These are phyloP conservation scores for Allomyces javanicus DNA, from an alignment of 192 early-diverging fungal species.

Conservation along the genomic window DNA sequence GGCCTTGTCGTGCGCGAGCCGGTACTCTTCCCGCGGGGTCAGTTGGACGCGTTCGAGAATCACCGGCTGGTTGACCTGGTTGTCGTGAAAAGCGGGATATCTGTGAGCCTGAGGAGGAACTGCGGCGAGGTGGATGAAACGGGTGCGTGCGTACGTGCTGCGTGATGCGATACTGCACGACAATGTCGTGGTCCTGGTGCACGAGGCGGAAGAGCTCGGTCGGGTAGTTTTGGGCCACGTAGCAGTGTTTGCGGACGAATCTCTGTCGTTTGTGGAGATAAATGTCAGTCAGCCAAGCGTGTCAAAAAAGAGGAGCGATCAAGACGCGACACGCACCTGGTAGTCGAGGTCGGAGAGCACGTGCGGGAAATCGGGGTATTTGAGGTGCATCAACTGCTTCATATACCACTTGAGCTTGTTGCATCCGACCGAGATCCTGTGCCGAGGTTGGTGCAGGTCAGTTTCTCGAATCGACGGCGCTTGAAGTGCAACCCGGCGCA, in stretches of 20 bases:
- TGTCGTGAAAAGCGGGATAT: conserved; percentile 21
- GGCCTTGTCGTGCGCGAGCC: not conserved
- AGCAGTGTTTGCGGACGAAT: conserved; percentile 43
- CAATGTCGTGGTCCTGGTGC: conserved; percentile 31
- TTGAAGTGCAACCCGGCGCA: conserved; percentile 7
- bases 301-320: not conserved
- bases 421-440: conserved; percentile 54
- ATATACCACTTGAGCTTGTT: conserved; percentile 53
- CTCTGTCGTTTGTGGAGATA: conserved; percentile 16
- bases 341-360: conserved; percentile 57
- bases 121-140: conserved; percentile 45
- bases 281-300: not conserved
- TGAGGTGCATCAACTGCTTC: conserved; percentile 70
- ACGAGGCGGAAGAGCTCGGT: conserved; percentile 41
- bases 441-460: not conserved
- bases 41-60: not conserved
- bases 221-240: conserved; percentile 57
- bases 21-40: not conserved
- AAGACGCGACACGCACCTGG: conserved; percentile 19
- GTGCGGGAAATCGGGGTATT: conserved; percentile 73
- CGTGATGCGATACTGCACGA: conserved; percentile 40
- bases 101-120: conserved; percentile 1
- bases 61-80: conserved; percentile 27
- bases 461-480: not conserved
- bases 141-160: conserved; percentile 16